Conservation (phyloP, 371 early-diverging fungal species). For the Smittium culicis region DNA sequence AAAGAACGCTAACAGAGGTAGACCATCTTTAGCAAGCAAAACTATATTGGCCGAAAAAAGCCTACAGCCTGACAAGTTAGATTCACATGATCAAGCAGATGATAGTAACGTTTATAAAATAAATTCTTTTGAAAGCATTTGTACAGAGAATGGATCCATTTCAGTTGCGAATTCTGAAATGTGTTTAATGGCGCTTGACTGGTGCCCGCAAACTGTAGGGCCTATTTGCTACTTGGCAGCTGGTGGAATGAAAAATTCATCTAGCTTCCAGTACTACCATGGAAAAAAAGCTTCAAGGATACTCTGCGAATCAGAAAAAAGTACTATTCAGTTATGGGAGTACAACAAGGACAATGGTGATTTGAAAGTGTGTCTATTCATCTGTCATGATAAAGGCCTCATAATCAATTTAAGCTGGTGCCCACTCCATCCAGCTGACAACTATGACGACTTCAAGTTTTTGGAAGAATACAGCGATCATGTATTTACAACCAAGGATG, state of each 20-base stretch:
- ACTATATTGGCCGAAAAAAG: too few relatives aligned
- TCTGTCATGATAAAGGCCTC: constrained; percentile 3
- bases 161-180: constrained; percentile 6
- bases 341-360: not conserved
- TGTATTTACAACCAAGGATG: not conserved
- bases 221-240: constrained; percentile 1
- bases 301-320: not conserved
- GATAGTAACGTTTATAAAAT: too few relatives aligned
- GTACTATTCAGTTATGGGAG: constrained; percentile 11
- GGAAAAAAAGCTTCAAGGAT: constrained; percentile 1
- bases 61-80: too few relatives aligned
- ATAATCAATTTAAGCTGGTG: constrained; percentile 8
- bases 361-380: not conserved
- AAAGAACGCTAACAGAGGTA: too few relatives aligned
- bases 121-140: not conserved
- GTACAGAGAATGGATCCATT: not conserved
- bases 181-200: not conserved
- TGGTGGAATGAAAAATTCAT: constrained; percentile 5
- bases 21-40: too few relatives aligned
- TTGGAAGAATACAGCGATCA: not conserved
- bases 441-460: not conserved
- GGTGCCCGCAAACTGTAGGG: constrained; percentile 11
- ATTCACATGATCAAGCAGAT: too few relatives aligned
- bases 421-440: constrained; percentile 5
- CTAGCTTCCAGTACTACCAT: not conserved